Conservation (phyloP, 441 rosid genomes). For the Brassica balearica region DNA sequence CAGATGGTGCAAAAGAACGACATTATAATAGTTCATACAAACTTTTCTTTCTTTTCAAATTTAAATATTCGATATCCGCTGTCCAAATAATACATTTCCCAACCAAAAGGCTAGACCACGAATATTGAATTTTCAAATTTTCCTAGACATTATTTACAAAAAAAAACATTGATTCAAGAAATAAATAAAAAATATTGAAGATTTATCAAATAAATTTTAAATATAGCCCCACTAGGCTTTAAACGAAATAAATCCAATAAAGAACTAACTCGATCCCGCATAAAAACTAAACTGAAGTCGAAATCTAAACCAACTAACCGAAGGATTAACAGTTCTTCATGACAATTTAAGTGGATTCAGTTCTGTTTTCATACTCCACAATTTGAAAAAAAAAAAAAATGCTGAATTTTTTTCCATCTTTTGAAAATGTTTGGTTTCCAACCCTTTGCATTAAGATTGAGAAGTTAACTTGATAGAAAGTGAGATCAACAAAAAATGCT, state of each 20-base stretch:
- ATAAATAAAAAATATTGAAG: constrained; percentile 1
- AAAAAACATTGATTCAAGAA: constrained; percentile 2
- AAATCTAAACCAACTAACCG: too few species aligned
- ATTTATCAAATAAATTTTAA: background rate
- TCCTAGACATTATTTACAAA: constrained; percentile 37
- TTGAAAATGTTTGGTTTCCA: background rate
- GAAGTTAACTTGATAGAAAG: too few species aligned
- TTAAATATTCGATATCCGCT: constrained; percentile 32
- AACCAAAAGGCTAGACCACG: constrained; percentile 50
- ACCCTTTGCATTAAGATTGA: background rate
- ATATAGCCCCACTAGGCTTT: background rate
- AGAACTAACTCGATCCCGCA: too few species aligned
- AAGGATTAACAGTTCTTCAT: background rate
- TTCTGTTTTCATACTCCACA: background rate
- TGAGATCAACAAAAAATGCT: too few species aligned
- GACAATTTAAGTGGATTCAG: background rate
- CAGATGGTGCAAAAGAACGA: constrained; percentile 6
- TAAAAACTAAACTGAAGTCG: too few species aligned
- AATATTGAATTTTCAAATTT: constrained; percentile 40
- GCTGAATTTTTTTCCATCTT: background rate
- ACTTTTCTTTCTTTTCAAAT: background rate
- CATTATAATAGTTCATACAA: background rate
- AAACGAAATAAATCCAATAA: background rate
- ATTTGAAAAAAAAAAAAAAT: background rate
- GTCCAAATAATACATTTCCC: constrained; percentile 41